Conservation (phyloP, 345 rosid species). For the Eucalyptus caleyi region DNA sequence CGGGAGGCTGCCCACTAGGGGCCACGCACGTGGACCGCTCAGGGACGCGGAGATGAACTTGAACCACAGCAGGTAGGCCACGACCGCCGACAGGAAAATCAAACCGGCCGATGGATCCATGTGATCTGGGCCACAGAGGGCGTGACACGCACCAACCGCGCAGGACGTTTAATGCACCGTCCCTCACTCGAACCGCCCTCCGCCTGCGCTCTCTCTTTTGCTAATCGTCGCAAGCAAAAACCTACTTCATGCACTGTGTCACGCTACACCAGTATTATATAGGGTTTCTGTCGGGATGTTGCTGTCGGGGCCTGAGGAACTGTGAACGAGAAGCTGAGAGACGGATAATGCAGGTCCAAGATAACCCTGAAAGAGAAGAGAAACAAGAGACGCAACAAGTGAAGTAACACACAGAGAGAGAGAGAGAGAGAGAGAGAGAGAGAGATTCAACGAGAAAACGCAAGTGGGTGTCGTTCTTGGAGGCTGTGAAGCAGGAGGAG, state of each 20-base stretch:
- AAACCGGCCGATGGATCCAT: slow-evolving; percentile 18
- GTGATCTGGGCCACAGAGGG: background rate
- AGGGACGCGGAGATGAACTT: slow-evolving; percentile 8
- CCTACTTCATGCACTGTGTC: background rate
- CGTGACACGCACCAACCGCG: background rate
- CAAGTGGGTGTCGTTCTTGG: background rate
- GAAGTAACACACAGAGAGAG: too few relatives aligned
- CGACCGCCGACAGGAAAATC: slow-evolving; percentile 6
- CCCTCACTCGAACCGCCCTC: background rate
- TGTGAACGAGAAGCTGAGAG: background rate
- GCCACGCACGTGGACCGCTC: slow-evolving; percentile 37
- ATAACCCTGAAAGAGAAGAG: background rate
- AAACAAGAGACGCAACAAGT: background rate
- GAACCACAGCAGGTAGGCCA: slow-evolving; percentile 21
- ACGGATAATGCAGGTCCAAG: background rate
- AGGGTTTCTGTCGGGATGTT: background rate
- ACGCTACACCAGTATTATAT: background rate
- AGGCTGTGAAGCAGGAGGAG: background rate
- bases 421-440: background rate
- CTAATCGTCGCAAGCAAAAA: background rate
- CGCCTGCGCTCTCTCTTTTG: background rate
- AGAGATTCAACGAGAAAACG: background rate
- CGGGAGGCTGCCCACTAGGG: slow-evolving; percentile 31
- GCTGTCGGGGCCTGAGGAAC: background rate
- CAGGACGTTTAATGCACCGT: background rate